Percentiles rank a stretch among this genome's conserved stretches.
phyloP scores from a whole-genome alignment of 306 rosid species.

The Betula pendula region DNA sequence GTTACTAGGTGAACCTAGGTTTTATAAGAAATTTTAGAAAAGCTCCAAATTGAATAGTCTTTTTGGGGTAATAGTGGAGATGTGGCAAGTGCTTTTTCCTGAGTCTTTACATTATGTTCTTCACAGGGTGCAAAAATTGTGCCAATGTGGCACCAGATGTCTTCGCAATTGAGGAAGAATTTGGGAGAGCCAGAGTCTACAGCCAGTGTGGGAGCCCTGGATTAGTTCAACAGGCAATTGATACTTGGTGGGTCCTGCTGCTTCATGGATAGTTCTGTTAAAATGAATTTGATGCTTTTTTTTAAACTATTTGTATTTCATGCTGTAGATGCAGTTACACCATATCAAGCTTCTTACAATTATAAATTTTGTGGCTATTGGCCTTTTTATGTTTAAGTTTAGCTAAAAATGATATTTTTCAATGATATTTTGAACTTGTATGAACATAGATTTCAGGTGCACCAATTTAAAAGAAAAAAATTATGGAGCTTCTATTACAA shows the following conservation, averaged over 20 bases:
- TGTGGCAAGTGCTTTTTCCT: too few relatives aligned
- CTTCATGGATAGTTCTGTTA: not conserved
- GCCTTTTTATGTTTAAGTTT: not conserved
- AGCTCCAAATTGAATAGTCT: too few relatives aligned
- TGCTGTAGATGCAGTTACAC: not conserved
- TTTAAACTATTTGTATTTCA: not conserved
- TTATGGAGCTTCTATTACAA: not conserved
- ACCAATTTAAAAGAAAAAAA: not conserved
- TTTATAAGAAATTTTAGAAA: too few relatives aligned
- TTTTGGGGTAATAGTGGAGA: too few relatives aligned
- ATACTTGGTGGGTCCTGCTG: conserved; percentile 64
- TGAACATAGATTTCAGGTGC: not conserved
- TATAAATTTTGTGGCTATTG: not conserved
- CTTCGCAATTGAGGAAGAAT: conserved; percentile 84
- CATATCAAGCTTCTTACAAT: not conserved
- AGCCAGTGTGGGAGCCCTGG: conserved; percentile 61
- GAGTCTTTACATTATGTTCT: too few relatives aligned
- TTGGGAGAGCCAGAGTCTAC: conserved; percentile 85
- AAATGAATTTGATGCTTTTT: not conserved
- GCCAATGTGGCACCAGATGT: conserved; percentile 77
- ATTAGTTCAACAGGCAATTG: conserved; percentile 75
- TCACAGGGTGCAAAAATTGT: conserved; percentile 91
- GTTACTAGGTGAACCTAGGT: too few relatives aligned
- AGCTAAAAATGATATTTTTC: not conserved
- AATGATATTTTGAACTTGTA: not conserved